These are phyloP conservation scores for Fusarium sp. DNA, from an alignment of 2,329 filamentous ascomycete species.

Conservation along the genomic window DNA sequence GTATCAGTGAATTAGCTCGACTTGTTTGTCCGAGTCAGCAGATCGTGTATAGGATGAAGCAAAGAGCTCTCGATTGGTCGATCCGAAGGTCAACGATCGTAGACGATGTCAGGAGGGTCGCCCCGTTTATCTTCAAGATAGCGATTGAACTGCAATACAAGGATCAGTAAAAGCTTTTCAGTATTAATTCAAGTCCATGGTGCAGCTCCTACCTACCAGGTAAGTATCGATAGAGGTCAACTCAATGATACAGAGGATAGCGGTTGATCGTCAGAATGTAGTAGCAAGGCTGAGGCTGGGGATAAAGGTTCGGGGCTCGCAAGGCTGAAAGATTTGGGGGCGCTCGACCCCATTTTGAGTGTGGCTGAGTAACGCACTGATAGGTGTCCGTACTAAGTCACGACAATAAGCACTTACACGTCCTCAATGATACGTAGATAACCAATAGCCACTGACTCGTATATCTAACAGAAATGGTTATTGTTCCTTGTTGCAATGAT, in stretches of 20 bases:
- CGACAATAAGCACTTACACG: constrained; percentile 3
- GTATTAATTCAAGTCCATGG: accelerated
- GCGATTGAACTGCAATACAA: not conserved
- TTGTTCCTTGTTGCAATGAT: too few species aligned
- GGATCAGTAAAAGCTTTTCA: not conserved
- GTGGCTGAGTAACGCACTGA: constrained; percentile 13
- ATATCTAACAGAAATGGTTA: too few species aligned
- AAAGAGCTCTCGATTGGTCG: constrained; percentile 6
- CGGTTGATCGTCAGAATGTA: constrained; percentile 27
- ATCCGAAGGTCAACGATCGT: constrained; percentile 16
- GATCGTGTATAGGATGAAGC: not conserved
- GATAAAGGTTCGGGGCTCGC: constrained; percentile 38
- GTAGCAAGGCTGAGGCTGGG: constrained; percentile 47
- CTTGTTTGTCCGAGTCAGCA: not conserved
- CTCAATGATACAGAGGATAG: constrained; percentile 13
- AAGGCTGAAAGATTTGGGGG: constrained; percentile 40
- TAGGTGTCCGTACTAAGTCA: too few species aligned
- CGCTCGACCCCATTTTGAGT: not conserved
- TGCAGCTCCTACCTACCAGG: not conserved
- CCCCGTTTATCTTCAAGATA: not conserved
- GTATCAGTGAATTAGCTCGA: not conserved
- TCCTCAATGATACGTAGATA: not conserved
- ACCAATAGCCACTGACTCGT: not conserved
- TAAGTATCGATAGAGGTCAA: constrained; percentile 7
- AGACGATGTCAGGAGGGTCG: not conserved